Evolutionary conservation across 73 alveolate species (phyloP).

Genomic region (Paramecium sexaurelia): DNA sequence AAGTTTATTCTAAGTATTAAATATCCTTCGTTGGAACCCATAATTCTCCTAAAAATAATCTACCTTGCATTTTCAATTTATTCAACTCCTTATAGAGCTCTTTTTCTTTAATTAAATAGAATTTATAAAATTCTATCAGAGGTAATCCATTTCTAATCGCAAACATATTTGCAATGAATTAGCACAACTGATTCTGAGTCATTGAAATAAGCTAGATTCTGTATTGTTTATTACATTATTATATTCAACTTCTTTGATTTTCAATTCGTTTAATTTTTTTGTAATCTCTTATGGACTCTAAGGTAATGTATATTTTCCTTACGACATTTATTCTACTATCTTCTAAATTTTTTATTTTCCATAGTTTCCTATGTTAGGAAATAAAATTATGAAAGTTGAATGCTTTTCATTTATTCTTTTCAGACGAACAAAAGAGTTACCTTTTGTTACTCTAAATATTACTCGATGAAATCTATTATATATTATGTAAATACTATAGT

Average conservation of each 20-base stretch:
- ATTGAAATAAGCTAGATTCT: not conserved
- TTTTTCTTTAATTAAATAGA: constrained; percentile 21
- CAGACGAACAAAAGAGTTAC: constrained; percentile 23
- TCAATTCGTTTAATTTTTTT: not conserved
- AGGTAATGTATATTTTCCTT: not conserved
- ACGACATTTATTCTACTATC: not conserved
- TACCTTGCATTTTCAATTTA: constrained; percentile 39
- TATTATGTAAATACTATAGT: not conserved
- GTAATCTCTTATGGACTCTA: not conserved
- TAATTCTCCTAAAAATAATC: constrained; percentile 2
- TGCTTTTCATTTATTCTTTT: not conserved
- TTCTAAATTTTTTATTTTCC: not conserved
- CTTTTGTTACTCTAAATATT: constrained; percentile 54
- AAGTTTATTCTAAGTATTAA: not conserved
- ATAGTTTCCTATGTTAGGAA: not conserved
- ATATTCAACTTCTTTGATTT: not conserved
- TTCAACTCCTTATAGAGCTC: constrained; percentile 7
- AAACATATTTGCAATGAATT: not conserved
- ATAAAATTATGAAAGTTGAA: not conserved
- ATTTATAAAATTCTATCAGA: not conserved
- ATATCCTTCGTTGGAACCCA: constrained; percentile 35
- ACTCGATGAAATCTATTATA: constrained; percentile 36
- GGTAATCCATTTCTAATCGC: not conserved
- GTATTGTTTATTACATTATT: not conserved
- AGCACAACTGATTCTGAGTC: not conserved